Conservation (phyloP, 2,329 filamentous ascomycete species). For the Xylaria sp. region DNA sequence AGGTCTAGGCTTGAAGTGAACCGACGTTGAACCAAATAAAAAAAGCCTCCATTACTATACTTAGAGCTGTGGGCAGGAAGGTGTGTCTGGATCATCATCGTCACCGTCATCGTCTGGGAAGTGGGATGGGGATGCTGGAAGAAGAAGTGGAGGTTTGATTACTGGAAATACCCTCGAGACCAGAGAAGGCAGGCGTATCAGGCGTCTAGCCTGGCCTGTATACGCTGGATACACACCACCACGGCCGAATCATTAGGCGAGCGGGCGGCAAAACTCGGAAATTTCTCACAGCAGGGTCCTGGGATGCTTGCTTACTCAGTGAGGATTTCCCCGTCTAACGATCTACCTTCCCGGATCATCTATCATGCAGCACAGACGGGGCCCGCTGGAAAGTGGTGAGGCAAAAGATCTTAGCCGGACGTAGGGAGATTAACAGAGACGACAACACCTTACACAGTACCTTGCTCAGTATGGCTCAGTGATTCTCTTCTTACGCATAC, state of each 20-base stretch:
- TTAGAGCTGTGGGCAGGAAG: too few relatives aligned
- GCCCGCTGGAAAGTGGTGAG: background rate
- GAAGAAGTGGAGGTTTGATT: constrained; percentile 30
- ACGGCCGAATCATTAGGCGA: constrained; percentile 1
- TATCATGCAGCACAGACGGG: constrained; percentile 1
- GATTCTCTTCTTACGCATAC: background rate
- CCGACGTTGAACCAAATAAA: background rate
- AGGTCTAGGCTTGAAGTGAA: background rate
- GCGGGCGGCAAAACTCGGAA: constrained; percentile 15
- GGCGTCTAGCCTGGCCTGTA: background rate
- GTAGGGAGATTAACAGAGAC: constrained; percentile 2
- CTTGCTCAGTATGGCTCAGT: too few relatives aligned
- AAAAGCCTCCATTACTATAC: background rate
- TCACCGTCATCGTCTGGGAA: background rate
- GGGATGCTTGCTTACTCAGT: constrained; percentile 1
- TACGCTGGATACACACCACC: background rate
- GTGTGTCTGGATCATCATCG: constrained; percentile 1
- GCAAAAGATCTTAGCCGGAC: background rate
- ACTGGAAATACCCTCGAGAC: constrained; percentile 7
- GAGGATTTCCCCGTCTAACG: constrained; percentile 9
- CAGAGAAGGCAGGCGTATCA: constrained; percentile 8
- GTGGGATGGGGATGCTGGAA: constrained; percentile 9
- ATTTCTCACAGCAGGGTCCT: background rate
- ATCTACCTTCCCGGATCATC: constrained; percentile 5
- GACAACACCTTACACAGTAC: too few relatives aligned